A percentile compares a stretch with the other conserved stretches of the same genome.
These are phyloP conservation scores for Toxicodendron radicans DNA, from an alignment of 345 rosid genomes.

Conservation along the genomic window DNA sequence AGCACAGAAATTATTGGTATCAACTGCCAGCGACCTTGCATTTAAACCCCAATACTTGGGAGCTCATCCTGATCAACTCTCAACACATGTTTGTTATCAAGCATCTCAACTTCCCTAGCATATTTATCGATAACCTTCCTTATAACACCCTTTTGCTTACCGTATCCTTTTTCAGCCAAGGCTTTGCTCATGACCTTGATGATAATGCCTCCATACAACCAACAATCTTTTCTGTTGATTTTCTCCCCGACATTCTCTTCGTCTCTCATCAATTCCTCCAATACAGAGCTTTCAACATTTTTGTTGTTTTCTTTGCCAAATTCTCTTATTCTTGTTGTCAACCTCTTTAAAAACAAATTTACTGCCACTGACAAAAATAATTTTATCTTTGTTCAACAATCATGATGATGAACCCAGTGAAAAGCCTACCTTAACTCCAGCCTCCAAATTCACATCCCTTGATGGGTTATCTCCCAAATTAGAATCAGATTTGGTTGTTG, in stretches of 20 bases:
- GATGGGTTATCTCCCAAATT: background rate
- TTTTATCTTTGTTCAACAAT: slow-evolving; percentile 41
- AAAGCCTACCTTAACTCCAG: slow-evolving; percentile 72
- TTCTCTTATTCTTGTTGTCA: slow-evolving; percentile 16
- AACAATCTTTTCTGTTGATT: slow-evolving; percentile 81
- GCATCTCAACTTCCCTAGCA: slow-evolving; percentile 85
- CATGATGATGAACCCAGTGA: slow-evolving; percentile 44
- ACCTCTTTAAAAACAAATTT: slow-evolving; percentile 60
- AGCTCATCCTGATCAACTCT: slow-evolving; percentile 96
- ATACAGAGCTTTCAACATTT: slow-evolving; percentile 41
- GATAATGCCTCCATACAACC: slow-evolving; percentile 77
- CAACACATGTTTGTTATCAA: slow-evolving; percentile 71
- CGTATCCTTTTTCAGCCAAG: slow-evolving; percentile 76
- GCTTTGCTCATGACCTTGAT: slow-evolving; percentile 93
- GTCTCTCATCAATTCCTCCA: slow-evolving; percentile 91
- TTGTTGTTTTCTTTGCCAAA: slow-evolving; percentile 32
- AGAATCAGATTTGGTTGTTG: background rate
- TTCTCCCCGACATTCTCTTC: slow-evolving; percentile 83
- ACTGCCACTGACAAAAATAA: slow-evolving; percentile 40
- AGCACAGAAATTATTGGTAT: slow-evolving; percentile 81
- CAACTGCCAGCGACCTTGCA: slow-evolving; percentile 76
- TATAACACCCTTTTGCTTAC: slow-evolving; percentile 86
- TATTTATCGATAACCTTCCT: slow-evolving; percentile 81
- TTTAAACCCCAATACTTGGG: slow-evolving; percentile 79
- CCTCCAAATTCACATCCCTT: slow-evolving; percentile 54